Conservation (phyloP, 768 basidiomycete genomes). For the Filobasidium floriforme region DNA sequence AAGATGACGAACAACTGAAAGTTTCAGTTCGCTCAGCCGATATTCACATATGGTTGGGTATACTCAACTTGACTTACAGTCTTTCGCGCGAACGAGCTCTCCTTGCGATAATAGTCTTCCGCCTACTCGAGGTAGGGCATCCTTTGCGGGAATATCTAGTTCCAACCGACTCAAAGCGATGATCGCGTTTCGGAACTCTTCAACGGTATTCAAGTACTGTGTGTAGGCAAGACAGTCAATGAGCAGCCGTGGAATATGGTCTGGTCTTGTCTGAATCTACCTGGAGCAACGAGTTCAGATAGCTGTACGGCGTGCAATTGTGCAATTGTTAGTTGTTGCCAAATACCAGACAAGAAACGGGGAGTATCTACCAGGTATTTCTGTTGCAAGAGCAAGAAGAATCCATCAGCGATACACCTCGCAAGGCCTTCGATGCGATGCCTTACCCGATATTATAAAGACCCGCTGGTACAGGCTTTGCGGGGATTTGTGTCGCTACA, state of each 20-base stretch:
- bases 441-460: slow-evolving; percentile 25
- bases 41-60: slow-evolving; percentile 1
- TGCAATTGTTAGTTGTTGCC: background rate
- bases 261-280: background rate
- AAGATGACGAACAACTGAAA: slow-evolving; percentile 20
- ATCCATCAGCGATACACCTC: background rate
- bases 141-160: slow-evolving; percentile 14
- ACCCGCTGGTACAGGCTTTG: slow-evolving; percentile 12
- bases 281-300: slow-evolving; percentile 42
- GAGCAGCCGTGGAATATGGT: no score
- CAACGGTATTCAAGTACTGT: slow-evolving; percentile 41
- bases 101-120: slow-evolving; percentile 9
- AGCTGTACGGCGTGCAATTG: slow-evolving; percentile 23
- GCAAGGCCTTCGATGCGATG: no score
- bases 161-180: slow-evolving; percentile 28
- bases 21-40: no score
- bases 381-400: slow-evolving; percentile 21
- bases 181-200: slow-evolving; percentile 38
- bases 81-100: slow-evolving; percentile 35
- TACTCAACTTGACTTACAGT: slow-evolving; percentile 40
- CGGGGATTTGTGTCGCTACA: no score
- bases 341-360: background rate
- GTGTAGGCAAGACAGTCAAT: background rate
- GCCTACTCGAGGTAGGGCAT: slow-evolving; percentile 11
- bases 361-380: slow-evolving; percentile 38